phyloP scores from a whole-genome alignment of 805 yeast species.

The Cyberlindnera amylophila region DNA sequence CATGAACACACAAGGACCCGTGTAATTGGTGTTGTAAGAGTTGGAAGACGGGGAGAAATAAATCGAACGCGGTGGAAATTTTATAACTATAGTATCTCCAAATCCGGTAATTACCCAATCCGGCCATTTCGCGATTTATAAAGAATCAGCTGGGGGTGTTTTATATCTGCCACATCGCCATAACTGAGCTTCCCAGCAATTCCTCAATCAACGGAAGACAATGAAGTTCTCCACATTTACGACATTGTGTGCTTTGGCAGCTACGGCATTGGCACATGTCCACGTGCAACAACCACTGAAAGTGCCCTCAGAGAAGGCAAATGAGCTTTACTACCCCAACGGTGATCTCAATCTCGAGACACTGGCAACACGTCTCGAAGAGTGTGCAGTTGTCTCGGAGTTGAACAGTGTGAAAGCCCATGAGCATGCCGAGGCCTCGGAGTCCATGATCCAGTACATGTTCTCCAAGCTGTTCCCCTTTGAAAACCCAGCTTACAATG shows the following conservation, averaged over 20 bases:
- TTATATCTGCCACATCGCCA: too few species aligned
- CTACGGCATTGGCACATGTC: background rate
- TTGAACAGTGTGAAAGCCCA: slow-evolving; percentile 33
- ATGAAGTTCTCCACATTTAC: background rate
- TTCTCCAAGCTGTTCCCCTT: slow-evolving; percentile 45
- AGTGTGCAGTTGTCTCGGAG: slow-evolving; percentile 39
- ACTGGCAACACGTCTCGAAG: slow-evolving; percentile 28
- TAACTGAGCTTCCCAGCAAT: too few species aligned
- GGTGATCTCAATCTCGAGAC: slow-evolving; percentile 42
- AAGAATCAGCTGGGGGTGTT: too few species aligned
- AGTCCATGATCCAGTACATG: slow-evolving; percentile 32
- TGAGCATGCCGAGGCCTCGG: slow-evolving; percentile 24
- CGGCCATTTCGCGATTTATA: too few species aligned
- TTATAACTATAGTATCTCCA: too few species aligned
- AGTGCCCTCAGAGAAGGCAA: background rate
- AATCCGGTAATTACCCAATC: too few species aligned
- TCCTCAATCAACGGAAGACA: background rate
- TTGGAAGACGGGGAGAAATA: too few species aligned
- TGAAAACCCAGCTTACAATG: slow-evolving; percentile 55
- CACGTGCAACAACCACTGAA: background rate
- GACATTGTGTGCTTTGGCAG: background rate
- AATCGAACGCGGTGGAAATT: too few species aligned
- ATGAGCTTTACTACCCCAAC: slow-evolving; percentile 31
- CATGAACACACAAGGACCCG: too few species aligned
- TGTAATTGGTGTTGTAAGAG: too few species aligned